These are phyloP conservation scores for Schwanniomyces pseudopolymorphus DNA, from an alignment of 805 yeast genomes.

Conservation along the genomic window DNA sequence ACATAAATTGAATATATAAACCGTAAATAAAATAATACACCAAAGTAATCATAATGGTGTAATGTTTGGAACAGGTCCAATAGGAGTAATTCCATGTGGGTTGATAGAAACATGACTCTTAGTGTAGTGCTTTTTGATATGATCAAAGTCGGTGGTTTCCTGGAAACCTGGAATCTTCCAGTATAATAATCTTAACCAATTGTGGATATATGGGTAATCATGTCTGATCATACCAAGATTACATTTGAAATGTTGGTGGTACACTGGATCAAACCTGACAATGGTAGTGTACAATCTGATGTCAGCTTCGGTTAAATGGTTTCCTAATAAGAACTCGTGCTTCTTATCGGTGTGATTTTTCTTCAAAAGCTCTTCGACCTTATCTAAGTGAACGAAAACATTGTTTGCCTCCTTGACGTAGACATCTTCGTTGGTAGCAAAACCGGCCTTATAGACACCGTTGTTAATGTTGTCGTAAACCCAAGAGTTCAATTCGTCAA, in stretches of 20 bases:
- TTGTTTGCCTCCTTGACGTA: constrained; percentile 67
- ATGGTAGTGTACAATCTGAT: constrained; percentile 84
- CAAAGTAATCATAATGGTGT: constrained; percentile 20
- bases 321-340: constrained; percentile 51
- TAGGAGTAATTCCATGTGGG: constrained; percentile 79
- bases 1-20: neutral
- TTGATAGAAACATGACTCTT: constrained; percentile 79
- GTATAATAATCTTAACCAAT: constrained; percentile 81
- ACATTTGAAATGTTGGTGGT: constrained; percentile 94
- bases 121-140: constrained; percentile 89
- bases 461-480: constrained; percentile 83
- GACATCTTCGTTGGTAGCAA: constrained; percentile 79
- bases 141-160: constrained; percentile 81
- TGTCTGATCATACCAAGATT: constrained; percentile 77
- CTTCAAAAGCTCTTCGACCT: constrained; percentile 61
- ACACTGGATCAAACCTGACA: constrained; percentile 88
- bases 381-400: constrained; percentile 67
- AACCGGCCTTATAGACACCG: constrained; percentile 92
- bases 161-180: constrained; percentile 75
- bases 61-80: constrained; percentile 85
- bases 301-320: constrained; percentile 84
- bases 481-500: constrained; percentile 81
- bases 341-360: constrained; percentile 36
- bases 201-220: constrained; percentile 75
- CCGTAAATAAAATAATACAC: neutral